These are phyloP conservation scores for Heimioporus sp. DNA, from an alignment of 768 basidiomycete genomes.

Conservation along the genomic window DNA sequence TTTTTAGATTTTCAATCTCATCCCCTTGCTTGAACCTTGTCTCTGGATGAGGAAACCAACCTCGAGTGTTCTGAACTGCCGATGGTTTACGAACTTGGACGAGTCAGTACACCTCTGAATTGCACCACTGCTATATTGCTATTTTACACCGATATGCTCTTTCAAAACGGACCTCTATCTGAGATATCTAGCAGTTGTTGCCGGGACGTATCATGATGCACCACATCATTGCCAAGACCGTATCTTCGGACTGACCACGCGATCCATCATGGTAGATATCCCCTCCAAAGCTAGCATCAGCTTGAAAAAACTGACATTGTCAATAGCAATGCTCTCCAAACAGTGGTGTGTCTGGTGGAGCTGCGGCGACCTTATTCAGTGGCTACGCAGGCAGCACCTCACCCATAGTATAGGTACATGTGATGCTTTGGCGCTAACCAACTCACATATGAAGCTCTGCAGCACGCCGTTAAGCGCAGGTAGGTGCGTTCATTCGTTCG, in stretches of 20 bases:
- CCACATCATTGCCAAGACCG: not conserved
- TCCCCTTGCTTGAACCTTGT: too few species aligned
- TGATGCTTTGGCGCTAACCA: slow-evolving; percentile 37
- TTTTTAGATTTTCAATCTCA: too few species aligned
- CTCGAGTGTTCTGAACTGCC: too few species aligned
- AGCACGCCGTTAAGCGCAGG: slow-evolving; percentile 43
- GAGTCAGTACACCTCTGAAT: too few species aligned
- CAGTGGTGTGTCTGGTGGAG: slow-evolving; percentile 36
- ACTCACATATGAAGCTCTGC: slow-evolving; percentile 42
- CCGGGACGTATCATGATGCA: too few species aligned
- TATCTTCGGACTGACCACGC: not conserved
- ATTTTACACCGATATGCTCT: too few species aligned
- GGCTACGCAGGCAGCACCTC: slow-evolving; percentile 37
- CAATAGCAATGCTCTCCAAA: slow-evolving; percentile 4
- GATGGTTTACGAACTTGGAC: too few species aligned
- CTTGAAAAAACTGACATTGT: not conserved
- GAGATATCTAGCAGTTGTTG: too few species aligned
- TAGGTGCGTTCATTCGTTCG: slow-evolving; percentile 18
- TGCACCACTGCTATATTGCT: too few species aligned
- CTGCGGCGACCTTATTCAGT: slow-evolving; percentile 38
- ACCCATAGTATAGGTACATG: slow-evolving; percentile 45
- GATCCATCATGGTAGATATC: slow-evolving; percentile 8
- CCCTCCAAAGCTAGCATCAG: too few species aligned
- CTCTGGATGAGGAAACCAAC: too few species aligned
- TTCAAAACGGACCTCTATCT: too few species aligned